These are phyloP conservation scores for Ophiocordyceps australis DNA, from an alignment of 2,329 filamentous ascomycete genomes.

Conservation along the genomic window DNA sequence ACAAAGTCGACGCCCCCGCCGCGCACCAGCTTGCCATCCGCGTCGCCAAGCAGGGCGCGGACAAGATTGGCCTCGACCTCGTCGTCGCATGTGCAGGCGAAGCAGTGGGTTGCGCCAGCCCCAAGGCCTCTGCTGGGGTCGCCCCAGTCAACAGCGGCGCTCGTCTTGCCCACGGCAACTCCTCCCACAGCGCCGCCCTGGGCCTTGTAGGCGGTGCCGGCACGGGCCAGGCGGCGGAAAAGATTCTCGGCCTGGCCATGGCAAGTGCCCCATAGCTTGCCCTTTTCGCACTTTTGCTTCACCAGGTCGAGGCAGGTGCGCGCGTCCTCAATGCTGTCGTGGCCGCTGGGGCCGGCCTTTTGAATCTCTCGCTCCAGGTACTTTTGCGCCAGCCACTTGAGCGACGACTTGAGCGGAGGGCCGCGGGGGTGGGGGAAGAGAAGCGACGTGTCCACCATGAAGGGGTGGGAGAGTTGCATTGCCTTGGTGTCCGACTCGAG, in stretches of 20 bases:
- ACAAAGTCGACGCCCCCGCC: slow-evolving; percentile 47
- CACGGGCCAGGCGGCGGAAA: slow-evolving; percentile 60
- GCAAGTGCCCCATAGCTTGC: slow-evolving; percentile 65
- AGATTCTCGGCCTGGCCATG: slow-evolving; percentile 73
- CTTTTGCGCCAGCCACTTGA: slow-evolving; percentile 79
- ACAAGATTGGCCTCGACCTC: slow-evolving; percentile 36
- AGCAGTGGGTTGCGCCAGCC: slow-evolving; percentile 33
- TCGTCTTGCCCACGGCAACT: slow-evolving; percentile 37
- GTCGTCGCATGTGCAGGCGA: slow-evolving; percentile 40
- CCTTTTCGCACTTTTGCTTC: slow-evolving; percentile 90
- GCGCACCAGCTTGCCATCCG: slow-evolving; percentile 35
- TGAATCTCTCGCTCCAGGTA: slow-evolving; percentile 81
- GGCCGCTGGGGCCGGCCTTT: slow-evolving; percentile 54
- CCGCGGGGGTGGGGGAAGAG: slow-evolving; percentile 84
- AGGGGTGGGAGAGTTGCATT: slow-evolving; percentile 74
- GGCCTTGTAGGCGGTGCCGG: slow-evolving; percentile 42
- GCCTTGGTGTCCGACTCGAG: slow-evolving; percentile 72
- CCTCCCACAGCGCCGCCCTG: slow-evolving; percentile 43
- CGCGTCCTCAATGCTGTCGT: slow-evolving; percentile 88
- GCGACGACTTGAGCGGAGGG: slow-evolving; percentile 71
- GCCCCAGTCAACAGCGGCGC: slow-evolving; percentile 79
- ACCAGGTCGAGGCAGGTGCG: slow-evolving; percentile 81
- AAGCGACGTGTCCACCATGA: slow-evolving; percentile 80
- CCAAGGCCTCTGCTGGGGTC: slow-evolving; percentile 46
- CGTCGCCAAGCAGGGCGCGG: slow-evolving; percentile 40